phyloP scores from a whole-genome alignment of 78 protist genomes.

The Dictyostelium brefeldianum region DNA sequence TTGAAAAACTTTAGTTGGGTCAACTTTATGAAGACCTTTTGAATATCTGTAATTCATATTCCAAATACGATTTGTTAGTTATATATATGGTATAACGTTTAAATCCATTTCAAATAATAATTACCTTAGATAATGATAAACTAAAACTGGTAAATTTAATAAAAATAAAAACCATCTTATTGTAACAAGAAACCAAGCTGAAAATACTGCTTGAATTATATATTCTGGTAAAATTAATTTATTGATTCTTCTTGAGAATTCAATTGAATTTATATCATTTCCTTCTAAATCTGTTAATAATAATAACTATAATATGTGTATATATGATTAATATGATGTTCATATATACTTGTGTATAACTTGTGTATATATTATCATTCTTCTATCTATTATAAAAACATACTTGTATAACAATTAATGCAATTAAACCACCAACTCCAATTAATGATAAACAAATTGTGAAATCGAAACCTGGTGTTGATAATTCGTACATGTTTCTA shows the following conservation, averaged over 20 bases:
- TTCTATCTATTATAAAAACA: background rate
- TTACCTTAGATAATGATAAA: slow-evolving; percentile 65
- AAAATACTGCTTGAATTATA: slow-evolving; percentile 51
- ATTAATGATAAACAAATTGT: slow-evolving; percentile 45
- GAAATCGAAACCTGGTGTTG: slow-evolving; percentile 56
- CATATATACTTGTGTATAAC: background rate
- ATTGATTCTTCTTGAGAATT: slow-evolving; percentile 59
- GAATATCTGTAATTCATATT: slow-evolving; percentile 24
- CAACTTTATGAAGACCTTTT: slow-evolving; percentile 37
- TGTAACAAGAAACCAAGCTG: slow-evolving; percentile 71
- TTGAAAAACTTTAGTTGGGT: slow-evolving; percentile 76
- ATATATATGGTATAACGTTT: no score
- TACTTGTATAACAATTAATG: slow-evolving; percentile 53
- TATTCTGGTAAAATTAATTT: slow-evolving; percentile 68
- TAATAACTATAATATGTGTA: slow-evolving; percentile 29
- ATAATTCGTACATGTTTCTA: slow-evolving; percentile 59
- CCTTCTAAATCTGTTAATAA: slow-evolving; percentile 74
- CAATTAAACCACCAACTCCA: slow-evolving; percentile 62
- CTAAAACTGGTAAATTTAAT: slow-evolving; percentile 51
- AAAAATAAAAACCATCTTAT: slow-evolving; percentile 55
- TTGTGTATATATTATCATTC: background rate
- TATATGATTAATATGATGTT: background rate
- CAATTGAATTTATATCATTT: slow-evolving; percentile 79
- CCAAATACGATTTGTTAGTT: no score
- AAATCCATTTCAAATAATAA: no score